Base-by-base conservation (phyloP, 345 rosid species). In the Lepidium didymum region DNA sequence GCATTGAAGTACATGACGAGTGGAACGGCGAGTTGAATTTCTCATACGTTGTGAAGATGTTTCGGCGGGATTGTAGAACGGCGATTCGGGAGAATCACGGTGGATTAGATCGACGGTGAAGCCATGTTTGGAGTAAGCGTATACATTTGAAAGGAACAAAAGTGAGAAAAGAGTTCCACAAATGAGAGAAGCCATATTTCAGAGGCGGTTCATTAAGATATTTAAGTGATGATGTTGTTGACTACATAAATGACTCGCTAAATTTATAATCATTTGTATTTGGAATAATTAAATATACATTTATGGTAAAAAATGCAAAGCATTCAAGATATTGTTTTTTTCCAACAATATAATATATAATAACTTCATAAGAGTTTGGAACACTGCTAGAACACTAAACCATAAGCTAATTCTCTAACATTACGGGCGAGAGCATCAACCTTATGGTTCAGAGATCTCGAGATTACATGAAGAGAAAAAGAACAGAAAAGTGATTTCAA, bases 31-130 rank as follows among this genome's bases (percentile, higher is more conserved):
- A 27, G 75, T 16, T 19, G 52, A 64, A 18, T 67, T 67, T 37
- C 33, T 23, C 8, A 79, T 7, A 36, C 82, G 74, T 21, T 63
- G 61, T 1, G 55, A 53, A 15, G 44, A 0, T 3, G 77, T 70
- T 16, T 67, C 68, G 0, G 21, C 15, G 0, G 68, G 64, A 14
- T 71, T 62, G 61, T 79, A 75, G 14, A 67, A 75, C 4, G 79
- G 82, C 4, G 82, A 79, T 27, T 67, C 61, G 1, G 58, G 70
- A 21, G 79, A 79, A 57, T 79, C 79, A 3, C 77, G 77, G 60
- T 75, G 77, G 68, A 75, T 62, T 18, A 79, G 43, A 25, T 79
- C 82, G 1, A 52, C 52, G 25, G 64, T 62, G 41, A 75, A 79
- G 10, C 77, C 77, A 1, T 27, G 29, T 42, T 61, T 33, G 3